A percentile compares a stretch with the other conserved stretches of the same genome.
phyloP scores from a whole-genome alignment of 805 yeast genomes.

The Lipomyces spencermartinsiae region DNA sequence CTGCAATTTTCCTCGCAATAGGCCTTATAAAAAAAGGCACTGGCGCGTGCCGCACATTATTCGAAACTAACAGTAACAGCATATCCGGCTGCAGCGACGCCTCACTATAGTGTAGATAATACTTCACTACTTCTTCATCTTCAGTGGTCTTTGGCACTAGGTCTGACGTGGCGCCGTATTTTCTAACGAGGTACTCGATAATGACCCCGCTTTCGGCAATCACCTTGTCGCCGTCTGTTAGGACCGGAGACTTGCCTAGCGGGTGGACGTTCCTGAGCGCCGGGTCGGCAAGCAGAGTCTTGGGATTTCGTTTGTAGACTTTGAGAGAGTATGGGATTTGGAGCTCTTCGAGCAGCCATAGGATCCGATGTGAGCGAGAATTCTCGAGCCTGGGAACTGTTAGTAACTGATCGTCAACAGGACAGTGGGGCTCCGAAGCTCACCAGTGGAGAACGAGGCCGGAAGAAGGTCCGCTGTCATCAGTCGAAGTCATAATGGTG shows the following conservation, averaged over 20 bases:
- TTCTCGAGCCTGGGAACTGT: constrained; percentile 51
- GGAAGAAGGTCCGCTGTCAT: background rate
- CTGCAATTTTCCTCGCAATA: constrained; percentile 53
- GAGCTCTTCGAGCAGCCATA: constrained; percentile 71
- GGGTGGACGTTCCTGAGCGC: constrained; percentile 62
- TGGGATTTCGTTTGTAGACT: constrained; percentile 57
- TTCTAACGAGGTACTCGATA: constrained; percentile 56
- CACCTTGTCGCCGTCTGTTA: constrained; percentile 54
- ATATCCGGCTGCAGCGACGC: constrained; percentile 63
- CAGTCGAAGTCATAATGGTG: no score
- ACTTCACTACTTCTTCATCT: constrained; percentile 55
- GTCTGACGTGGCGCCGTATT: constrained; percentile 52
- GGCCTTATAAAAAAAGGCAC: constrained; percentile 56
- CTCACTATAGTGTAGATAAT: constrained; percentile 63
- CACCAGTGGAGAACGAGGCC: constrained; percentile 3
- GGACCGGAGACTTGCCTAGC: constrained; percentile 66
- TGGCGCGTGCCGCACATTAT: constrained; percentile 4
- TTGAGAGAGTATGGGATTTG: constrained; percentile 61
- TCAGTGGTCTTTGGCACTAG: constrained; percentile 51
- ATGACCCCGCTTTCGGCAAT: constrained; percentile 71
- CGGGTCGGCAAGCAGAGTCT: constrained; percentile 56
- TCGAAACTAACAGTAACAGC: constrained; percentile 45
- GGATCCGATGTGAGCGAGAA: constrained; percentile 65
- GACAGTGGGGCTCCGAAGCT: background rate
- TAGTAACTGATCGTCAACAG: background rate